phyloP scores from a whole-genome alignment of 2,329 filamentous ascomycete genomes.

The Ceratocystis huliohia region DNA sequence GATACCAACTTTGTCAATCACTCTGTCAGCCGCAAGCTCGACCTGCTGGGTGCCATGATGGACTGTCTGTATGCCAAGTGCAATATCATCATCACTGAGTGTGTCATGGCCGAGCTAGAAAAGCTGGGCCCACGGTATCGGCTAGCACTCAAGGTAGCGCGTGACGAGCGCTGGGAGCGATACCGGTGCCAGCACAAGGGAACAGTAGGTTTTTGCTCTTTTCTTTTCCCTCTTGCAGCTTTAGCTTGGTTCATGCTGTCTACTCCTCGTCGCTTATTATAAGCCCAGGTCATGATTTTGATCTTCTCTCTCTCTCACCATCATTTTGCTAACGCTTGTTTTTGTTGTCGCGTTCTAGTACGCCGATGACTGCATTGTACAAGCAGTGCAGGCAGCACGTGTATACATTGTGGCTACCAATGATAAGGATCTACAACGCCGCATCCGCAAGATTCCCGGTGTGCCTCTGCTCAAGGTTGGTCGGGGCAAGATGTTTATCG shows the following conservation, averaged over 20 bases:
- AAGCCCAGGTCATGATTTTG: not conserved
- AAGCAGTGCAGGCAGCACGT: conserved; percentile 58
- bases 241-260: not conserved
- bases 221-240: not conserved
- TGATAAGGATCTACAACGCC: conserved; percentile 67
- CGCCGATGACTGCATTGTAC: conserved; percentile 72
- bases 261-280: not conserved
- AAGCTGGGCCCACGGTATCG: conserved; percentile 83
- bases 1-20: conserved; percentile 88
- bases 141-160: conserved; percentile 70
- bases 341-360: conserved; percentile 30
- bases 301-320: not conserved
- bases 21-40: conserved; percentile 81
- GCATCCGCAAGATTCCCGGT: conserved; percentile 59
- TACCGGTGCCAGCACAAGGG: conserved; percentile 85
- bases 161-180: conserved; percentile 79
- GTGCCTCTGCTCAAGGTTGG: conserved; percentile 70
- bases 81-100: conserved; percentile 67
- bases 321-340: not conserved
- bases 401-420: conserved; percentile 70
- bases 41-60: conserved; percentile 80
- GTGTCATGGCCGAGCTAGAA: conserved; percentile 73
- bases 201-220: conserved; percentile 26
- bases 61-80: conserved; percentile 87
- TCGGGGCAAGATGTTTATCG: conserved; percentile 85